Evolutionary conservation across 202 grass and related monocot species (phyloP), one percentile per base, ranked within the genome.

Genomic region (Hordeum pubiflorum): DNA sequence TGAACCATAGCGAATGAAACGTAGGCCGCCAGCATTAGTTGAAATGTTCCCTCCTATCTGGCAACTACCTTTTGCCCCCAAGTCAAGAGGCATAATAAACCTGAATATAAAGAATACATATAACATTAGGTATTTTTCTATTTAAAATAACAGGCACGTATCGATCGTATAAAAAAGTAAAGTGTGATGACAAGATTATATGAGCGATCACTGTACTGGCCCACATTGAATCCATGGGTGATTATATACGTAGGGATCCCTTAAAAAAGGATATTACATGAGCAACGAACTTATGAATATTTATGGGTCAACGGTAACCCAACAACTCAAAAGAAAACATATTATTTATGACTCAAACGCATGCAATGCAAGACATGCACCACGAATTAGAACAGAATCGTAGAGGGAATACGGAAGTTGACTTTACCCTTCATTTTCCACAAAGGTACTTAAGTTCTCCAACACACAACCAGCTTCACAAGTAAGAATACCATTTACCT

Each of bases 401-500:
- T 67, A 67, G 22, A 17, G 12, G 52, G 46, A 74, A 68, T 65
- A 40, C 15, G 12, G 59, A 54, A 74, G 59, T 72, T 14, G 58
- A 58, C 55, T 74, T 92, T 89, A 97, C 94, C 91, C 94, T 87
- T 97, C 85, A 84, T 90, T 97, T 88, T 86, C 89, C 83, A 94
- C 82, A 36, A 89, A 92, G 23, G 82, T 86, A 80, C 77, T 91
- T 82, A 97, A 87, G 81, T 86, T 97, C 79, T 94, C 94, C 86
- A 94, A 77, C 69, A 97, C 89, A 79, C 94, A 94, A 74, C 94
- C 92, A 85, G 88, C 94, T 87, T 97, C 92, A 79, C 90, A 93
- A 58, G 90, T 94, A 85, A 97, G 89, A 88, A 97, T 94, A 70
- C 92, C 94, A 89, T 93, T 97, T 79, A 97, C 84, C 94, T 97